Evolutionary conservation across 345 rosid species (phyloP).

Genomic region (Garcia nutans): DNA sequence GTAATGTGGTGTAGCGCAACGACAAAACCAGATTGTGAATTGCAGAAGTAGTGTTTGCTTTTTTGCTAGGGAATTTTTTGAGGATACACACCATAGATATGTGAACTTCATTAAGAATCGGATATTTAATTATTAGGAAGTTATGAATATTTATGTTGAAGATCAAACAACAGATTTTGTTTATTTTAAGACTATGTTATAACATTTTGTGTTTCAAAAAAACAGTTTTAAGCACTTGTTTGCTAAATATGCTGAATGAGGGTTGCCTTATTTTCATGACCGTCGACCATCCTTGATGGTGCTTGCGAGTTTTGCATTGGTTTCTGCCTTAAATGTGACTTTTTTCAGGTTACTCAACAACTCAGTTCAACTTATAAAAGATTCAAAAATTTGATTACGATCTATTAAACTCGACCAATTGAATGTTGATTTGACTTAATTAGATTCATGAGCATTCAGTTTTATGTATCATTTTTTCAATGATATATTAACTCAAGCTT

Average conservation of each 20-base stretch:
- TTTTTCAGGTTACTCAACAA: too few species aligned
- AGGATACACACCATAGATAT: background rate
- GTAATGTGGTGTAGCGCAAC: background rate
- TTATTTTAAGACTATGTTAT: background rate
- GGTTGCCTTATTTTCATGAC: background rate
- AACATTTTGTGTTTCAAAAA: background rate
- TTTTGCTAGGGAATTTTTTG: conserved; percentile 5
- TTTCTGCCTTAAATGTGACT: too few species aligned
- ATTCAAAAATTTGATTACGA: too few species aligned
- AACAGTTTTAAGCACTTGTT: background rate
- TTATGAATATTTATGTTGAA: background rate
- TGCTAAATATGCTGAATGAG: background rate
- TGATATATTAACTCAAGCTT: too few species aligned
- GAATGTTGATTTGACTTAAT: too few species aligned
- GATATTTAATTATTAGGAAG: background rate
- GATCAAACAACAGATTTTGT: background rate
- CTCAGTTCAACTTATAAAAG: too few species aligned
- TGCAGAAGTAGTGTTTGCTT: background rate
- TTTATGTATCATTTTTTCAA: too few species aligned
- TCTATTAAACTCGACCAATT: too few species aligned
- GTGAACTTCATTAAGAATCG: background rate
- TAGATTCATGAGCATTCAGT: too few species aligned
- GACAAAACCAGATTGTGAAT: conserved; percentile 16
- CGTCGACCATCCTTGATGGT: background rate
- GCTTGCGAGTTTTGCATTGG: too few species aligned